Percentiles rank a stretch among this genome's conserved stretches.
Conservation (phyloP, 768 basidiomycete genomes). For the Zangia roseola region DNA sequence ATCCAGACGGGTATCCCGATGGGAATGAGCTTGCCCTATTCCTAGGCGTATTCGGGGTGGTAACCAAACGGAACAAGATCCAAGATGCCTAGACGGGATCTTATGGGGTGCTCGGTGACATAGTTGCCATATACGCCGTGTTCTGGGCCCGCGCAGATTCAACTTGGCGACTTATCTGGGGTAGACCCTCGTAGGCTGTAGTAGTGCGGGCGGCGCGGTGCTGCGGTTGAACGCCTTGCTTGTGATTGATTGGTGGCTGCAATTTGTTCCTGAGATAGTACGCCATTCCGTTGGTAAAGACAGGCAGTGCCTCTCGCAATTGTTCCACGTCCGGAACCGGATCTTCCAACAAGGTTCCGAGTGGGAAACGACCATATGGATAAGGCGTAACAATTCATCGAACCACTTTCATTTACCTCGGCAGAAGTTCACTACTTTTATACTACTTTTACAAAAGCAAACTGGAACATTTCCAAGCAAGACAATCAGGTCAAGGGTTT, state of each 20-base stretch:
- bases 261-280: conserved; percentile 27
- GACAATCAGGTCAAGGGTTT: conserved; percentile 23
- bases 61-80: conserved; percentile 23
- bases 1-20: conserved; percentile 64
- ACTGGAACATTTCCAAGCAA: conserved; percentile 17
- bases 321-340: conserved; percentile 31
- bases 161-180: conserved; percentile 16
- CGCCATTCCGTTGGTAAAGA: conserved; percentile 20
- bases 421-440: conserved; percentile 24
- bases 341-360: conserved; percentile 33
- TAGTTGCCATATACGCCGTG: conserved; percentile 36
- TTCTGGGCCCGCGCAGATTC: conserved; percentile 30
- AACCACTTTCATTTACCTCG: conserved; percentile 26
- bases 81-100: conserved; percentile 23
- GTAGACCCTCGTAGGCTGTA: conserved; percentile 16
- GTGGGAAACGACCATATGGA: conserved; percentile 18
- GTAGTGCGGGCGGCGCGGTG: conserved; percentile 15
- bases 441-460: conserved; percentile 7
- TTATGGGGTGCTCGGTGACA: conserved; percentile 35
- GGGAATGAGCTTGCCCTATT: conserved; percentile 39
- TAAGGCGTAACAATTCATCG: conserved; percentile 21
- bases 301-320: conserved; percentile 30
- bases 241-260: conserved; percentile 30
- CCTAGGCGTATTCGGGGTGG: conserved; percentile 41
- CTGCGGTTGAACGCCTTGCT: conserved; percentile 20